Evolutionary conservation across 2,329 filamentous ascomycete genomes (phyloP).

Genomic region (Byssothecium circinans): DNA sequence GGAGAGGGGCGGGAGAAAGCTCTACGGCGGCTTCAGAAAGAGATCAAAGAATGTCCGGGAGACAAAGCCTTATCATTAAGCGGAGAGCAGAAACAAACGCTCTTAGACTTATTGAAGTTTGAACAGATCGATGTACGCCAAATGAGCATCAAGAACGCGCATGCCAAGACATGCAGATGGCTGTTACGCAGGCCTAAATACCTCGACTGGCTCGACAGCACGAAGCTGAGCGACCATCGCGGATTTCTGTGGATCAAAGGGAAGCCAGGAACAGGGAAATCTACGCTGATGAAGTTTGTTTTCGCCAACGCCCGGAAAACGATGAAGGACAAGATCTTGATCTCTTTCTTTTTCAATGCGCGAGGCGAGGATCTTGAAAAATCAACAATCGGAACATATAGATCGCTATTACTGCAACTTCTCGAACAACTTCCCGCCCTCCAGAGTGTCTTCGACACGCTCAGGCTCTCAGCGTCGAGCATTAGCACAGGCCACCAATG

Average conservation of each 20-base stretch:
- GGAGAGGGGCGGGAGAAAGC: too few relatives aligned
- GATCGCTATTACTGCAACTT: conserved; percentile 21
- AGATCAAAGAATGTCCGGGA: too few relatives aligned
- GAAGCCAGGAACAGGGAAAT: conserved; percentile 38
- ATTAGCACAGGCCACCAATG: conserved; percentile 4
- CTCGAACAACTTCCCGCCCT: conserved; percentile 10
- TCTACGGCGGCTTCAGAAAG: too few relatives aligned
- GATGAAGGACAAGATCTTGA: conserved; percentile 3
- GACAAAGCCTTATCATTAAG: too few relatives aligned
- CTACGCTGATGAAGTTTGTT: conserved; percentile 42
- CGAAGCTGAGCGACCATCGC: conserved; percentile 26
- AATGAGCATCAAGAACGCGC: conserved; percentile 36
- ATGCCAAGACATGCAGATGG: conserved; percentile 46
- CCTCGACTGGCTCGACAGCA: conserved; percentile 40
- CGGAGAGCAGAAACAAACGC: conserved; percentile 1
- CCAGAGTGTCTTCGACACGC: conserved; percentile 4
- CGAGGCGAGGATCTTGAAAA: conserved; percentile 16
- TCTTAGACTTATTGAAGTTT: conserved; percentile 40
- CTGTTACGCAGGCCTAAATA: conserved; percentile 39
- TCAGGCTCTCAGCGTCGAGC: conserved; percentile 4
- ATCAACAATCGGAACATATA: conserved; percentile 15
- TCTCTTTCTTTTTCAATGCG: conserved; percentile 22
- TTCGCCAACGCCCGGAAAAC: conserved; percentile 4
- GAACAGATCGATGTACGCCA: conserved; percentile 42
- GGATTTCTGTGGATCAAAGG: conserved; percentile 53